Evolutionary conservation across 108 stramenopile species (phyloP).

Genomic region (Nitzschia sp.): DNA sequence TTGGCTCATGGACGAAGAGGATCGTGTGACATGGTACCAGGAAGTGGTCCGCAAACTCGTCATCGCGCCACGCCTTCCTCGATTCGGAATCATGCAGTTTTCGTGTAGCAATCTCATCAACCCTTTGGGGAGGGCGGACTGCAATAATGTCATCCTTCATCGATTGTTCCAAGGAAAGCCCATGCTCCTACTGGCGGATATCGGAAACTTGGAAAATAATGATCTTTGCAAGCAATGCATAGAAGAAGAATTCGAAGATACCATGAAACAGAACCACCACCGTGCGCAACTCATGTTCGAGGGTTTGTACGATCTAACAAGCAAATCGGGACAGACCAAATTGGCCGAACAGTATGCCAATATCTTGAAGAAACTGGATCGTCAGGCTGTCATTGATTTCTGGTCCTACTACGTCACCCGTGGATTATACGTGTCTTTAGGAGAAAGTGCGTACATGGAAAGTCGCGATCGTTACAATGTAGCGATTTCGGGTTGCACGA

Average conservation of each 20-base stretch:
- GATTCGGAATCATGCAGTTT: constrained; percentile 38
- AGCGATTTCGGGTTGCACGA: neutral
- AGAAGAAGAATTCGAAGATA: constrained; percentile 29
- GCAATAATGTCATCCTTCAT: constrained; percentile 1
- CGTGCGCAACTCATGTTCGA: constrained; percentile 7
- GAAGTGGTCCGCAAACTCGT: constrained; percentile 24
- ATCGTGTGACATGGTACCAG: constrained; percentile 43
- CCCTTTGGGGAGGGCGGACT: neutral
- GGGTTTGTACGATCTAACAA: constrained; percentile 5
- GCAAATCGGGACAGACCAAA: neutral
- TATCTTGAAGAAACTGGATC: constrained; percentile 7
- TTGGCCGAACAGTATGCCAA: neutral
- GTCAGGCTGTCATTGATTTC: constrained; percentile 30
- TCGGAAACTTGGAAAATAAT: constrained; percentile 45
- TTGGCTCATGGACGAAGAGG: constrained; percentile 38
- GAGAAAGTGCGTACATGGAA: constrained; percentile 8
- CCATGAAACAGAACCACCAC: constrained; percentile 11
- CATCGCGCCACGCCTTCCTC: constrained; percentile 32
- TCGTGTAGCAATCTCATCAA: constrained; percentile 15
- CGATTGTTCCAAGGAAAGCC: constrained; percentile 19
- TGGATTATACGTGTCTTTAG: constrained; percentile 27
- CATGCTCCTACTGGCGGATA: constrained; percentile 35
- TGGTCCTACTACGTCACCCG: constrained; percentile 29
- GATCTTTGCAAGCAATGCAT: constrained; percentile 45
- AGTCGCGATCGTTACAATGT: constrained; percentile 7